Conservation (phyloP, 768 basidiomycete species). For the Candolleomyces eurysporus region DNA sequence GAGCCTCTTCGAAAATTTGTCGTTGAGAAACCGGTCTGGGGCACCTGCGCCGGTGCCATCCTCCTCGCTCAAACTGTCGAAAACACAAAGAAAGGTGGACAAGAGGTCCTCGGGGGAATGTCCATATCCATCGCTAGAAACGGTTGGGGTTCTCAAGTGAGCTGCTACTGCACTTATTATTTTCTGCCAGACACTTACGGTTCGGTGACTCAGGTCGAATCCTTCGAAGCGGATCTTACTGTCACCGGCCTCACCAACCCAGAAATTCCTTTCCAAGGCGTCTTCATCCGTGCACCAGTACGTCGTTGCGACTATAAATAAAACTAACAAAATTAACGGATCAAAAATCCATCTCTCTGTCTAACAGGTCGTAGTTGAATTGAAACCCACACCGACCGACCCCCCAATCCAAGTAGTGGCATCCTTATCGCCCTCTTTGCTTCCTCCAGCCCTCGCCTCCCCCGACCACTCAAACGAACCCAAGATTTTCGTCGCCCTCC, state of each 20-base stretch:
- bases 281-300: constrained; percentile 95
- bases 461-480: constrained; percentile 52
- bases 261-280: constrained; percentile 64
- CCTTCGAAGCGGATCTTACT: constrained; percentile 77
- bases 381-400: constrained; percentile 45
- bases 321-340: not conserved
- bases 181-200: not conserved
- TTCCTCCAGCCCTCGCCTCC: constrained; percentile 38
- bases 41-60: constrained; percentile 95
- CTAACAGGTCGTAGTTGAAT: constrained; percentile 59
- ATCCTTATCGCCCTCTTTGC: constrained; percentile 54
- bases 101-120: constrained; percentile 81
- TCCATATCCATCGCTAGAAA: constrained; percentile 81
- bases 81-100: constrained; percentile 82
- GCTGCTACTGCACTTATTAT: constrained; percentile 23
- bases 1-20: constrained; percentile 78
- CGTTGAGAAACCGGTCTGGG: constrained; percentile 81
- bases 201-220: constrained; percentile 62
- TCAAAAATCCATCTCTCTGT: not conserved
- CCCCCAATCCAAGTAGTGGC: constrained; percentile 70
- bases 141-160: constrained; percentile 91
- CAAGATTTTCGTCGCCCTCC: constrained; percentile 75
- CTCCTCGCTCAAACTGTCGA: constrained; percentile 73
- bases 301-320: constrained; percentile 15
- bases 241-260: constrained; percentile 64